Evolutionary conservation across 2,329 filamentous ascomycete genomes (phyloP), one percentile per base, ranked within the genome.

Genomic region (Phialophora chinensis): DNA sequence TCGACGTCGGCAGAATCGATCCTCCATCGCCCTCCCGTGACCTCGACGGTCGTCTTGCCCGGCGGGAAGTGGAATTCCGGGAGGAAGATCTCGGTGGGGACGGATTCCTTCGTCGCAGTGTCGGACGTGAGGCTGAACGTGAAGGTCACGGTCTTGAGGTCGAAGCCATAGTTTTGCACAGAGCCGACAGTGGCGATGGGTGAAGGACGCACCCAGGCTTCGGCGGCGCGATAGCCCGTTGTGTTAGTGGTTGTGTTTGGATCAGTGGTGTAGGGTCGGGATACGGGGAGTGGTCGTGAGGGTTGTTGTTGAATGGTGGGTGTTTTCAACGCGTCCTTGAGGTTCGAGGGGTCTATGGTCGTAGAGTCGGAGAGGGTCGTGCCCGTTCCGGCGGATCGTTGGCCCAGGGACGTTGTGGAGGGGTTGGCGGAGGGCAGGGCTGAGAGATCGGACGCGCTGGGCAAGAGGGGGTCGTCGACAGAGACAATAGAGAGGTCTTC

Each of bases 401-500:
- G 76, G 69, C 82, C 72, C 60, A 77, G 60, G 49, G 76, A 76
- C 25, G 72, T 67, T 56, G 68, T 72, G 27, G 75, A 84, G 69
- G 71, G 79, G 78, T 66, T 80, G 23, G 75, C 72, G 57, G 74
- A 75, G 49, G 79, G 78, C n/a, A 67, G 56, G 42, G 63, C n/a
- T 47, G 66, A 64, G 64, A 68, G 20, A 35, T 66, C 35, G 74
- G 72, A n/a, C 78, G 75, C 56, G 77, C 59, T 49, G 61, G 74
- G 23, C 81, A 83, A 77, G 57, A 85, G 80, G 35, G 88, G 89
- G 77, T 99, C 96, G 75, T 99, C 93, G 4, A 87, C 73, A 0
- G 92, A 97, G 75, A 88, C 90, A 62, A 99, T 95, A 4, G 93
- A 97, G 38, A 99, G 80, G 76, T 99, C 95, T 78, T 99, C 95